Evolutionary conservation across 2,329 filamentous ascomycete genomes (phyloP).

Genomic region (Sporothrix pseudoabietina): DNA sequence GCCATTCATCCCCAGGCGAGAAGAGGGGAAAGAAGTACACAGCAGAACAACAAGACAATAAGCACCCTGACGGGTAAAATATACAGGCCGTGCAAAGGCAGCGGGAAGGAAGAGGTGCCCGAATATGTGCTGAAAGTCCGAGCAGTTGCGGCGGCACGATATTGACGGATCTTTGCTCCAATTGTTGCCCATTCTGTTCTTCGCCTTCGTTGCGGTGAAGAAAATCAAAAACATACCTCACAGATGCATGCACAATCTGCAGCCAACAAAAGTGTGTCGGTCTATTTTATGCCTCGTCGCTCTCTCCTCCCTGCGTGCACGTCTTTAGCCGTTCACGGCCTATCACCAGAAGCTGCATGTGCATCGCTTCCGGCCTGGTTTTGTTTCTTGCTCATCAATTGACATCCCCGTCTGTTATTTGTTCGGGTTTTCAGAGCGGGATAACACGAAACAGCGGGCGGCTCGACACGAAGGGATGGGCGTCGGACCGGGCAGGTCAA

Average conservation of each 20-base stretch:
- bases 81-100: background rate
- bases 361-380: background rate
- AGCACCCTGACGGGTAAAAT: background rate
- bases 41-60: background rate
- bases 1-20: background rate
- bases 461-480: slow-evolving; percentile 32
- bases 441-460: slow-evolving; percentile 27
- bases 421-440: slow-evolving; percentile 13
- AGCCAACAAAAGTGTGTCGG: background rate
- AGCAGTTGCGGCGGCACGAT: slow-evolving; percentile 23
- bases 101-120: background rate
- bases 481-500: slow-evolving; percentile 19
- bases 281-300: background rate
- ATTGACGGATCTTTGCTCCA: background rate
- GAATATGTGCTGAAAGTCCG: slow-evolving; percentile 1
- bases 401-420: background rate
- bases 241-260: background rate
- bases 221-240: background rate
- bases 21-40: background rate
- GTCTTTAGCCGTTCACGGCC: slow-evolving; percentile 14
- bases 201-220: slow-evolving; percentile 6
- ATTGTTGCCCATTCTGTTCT: background rate
- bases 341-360: slow-evolving; percentile 1
- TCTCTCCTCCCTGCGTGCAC: background rate
- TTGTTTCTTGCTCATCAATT: slow-evolving; percentile 14